Evolutionary conservation across 805 yeast genomes (phyloP).

Genomic region (Saccharomycodes ludwigii): DNA sequence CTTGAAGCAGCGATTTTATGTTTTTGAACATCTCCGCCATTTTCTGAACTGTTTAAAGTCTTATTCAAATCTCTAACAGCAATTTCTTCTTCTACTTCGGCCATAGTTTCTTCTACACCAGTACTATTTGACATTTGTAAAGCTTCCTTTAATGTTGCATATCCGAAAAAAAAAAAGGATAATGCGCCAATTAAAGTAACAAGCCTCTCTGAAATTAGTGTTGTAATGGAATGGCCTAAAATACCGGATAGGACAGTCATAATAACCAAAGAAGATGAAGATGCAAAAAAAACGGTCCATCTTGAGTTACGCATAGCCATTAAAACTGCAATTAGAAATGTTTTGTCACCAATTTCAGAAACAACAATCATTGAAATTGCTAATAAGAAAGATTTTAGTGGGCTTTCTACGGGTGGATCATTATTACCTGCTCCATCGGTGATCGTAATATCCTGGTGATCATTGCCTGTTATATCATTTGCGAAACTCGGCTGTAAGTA

Average conservation of each 20-base stretch:
- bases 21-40: constrained; percentile 26
- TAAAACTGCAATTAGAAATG: constrained; percentile 89
- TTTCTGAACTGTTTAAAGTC: constrained; percentile 45
- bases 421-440: constrained; percentile 2
- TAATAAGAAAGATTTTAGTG: constrained; percentile 48
- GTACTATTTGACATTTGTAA: constrained; percentile 63
- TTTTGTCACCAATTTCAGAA: constrained; percentile 96
- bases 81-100: constrained; percentile 93
- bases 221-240: constrained; percentile 84
- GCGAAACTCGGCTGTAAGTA: neutral
- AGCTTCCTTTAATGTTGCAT: constrained; percentile 69
- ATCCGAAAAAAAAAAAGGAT: constrained; percentile 74
- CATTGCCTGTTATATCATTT: neutral
- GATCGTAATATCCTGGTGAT: constrained; percentile 7
- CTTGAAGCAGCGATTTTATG: constrained; percentile 4
- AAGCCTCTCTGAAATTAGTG: constrained; percentile 63
- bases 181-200: constrained; percentile 76
- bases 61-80: constrained; percentile 46
- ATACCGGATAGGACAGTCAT: constrained; percentile 90
- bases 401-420: constrained; percentile 7
- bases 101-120: constrained; percentile 91
- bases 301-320: constrained; percentile 95
- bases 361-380: constrained; percentile 83
- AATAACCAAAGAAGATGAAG: constrained; percentile 69
- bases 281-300: constrained; percentile 74